A percentile compares a stretch with the other conserved stretches of the same genome.
phyloP scores from a whole-genome alignment of 148 eudicot species.

The Polygonum aviculare region DNA sequence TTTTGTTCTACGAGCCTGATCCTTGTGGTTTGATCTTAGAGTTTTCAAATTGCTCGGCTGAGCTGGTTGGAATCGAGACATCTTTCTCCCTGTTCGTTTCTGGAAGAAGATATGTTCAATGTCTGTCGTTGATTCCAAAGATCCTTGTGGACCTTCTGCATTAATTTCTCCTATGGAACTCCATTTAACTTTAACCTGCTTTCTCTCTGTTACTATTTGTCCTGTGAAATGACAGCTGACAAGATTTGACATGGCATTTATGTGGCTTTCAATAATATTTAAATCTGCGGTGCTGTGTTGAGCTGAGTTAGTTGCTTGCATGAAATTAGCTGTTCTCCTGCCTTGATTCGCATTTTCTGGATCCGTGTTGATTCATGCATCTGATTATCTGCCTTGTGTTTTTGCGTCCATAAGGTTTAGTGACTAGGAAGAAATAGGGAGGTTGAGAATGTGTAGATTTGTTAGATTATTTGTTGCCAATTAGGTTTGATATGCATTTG shows the following conservation, averaged over 20 bases:
- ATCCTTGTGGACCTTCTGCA: neutral
- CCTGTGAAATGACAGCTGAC: constrained; percentile 1
- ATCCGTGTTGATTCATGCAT: neutral
- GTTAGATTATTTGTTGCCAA: neutral
- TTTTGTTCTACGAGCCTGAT: neutral
- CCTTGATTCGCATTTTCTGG: neutral
- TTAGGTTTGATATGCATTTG: constrained; percentile 6
- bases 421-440: constrained; percentile 2
- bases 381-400: neutral
- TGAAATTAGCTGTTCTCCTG: neutral
- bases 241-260: neutral
- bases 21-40: neutral
- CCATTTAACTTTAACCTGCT: neutral
- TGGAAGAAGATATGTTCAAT: neutral
- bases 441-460: constrained; percentile 10
- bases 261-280: neutral
- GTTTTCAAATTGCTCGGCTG: neutral
- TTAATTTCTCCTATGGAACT: neutral
- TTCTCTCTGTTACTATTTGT: constrained; percentile 5
- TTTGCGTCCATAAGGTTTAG: neutral
- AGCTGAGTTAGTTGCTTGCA: constrained; percentile 9
- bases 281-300: neutral
- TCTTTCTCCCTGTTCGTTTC: neutral
- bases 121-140: constrained; percentile 3
- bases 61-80: neutral